A percentile compares a stretch with the other conserved stretches of the same genome.
Evolutionary conservation across 2,329 filamentous ascomycete species (phyloP).

Genomic region (Claviceps monticola): DNA sequence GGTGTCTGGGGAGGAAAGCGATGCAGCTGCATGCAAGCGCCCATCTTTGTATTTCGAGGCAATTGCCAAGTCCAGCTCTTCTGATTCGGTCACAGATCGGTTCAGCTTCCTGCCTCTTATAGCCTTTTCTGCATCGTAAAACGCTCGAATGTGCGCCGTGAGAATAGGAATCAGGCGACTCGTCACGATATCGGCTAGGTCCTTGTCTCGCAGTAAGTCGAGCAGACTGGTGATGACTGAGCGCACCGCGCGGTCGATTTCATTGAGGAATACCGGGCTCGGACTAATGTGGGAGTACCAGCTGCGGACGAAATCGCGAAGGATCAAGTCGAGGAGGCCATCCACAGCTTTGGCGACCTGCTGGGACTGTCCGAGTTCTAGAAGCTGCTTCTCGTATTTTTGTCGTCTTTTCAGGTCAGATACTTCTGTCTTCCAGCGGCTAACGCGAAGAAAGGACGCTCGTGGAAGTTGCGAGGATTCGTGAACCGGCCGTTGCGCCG

Average conservation of each 20-base stretch:
- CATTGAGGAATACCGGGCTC: conserved; percentile 66
- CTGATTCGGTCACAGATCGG: conserved; percentile 83
- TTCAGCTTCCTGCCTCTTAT: conserved; percentile 82
- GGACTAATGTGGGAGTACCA: conserved; percentile 85
- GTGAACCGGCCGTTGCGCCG: conserved; percentile 35
- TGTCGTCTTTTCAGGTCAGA: conserved; percentile 50
- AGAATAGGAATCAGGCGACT: conserved; percentile 76
- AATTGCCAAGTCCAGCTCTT: conserved; percentile 89
- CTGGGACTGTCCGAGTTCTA: conserved; percentile 59
- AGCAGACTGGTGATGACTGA: conserved; percentile 56
- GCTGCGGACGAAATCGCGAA: conserved; percentile 71
- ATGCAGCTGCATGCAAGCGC: conserved; percentile 74
- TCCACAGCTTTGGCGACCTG: conserved; percentile 71
- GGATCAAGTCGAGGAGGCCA: conserved; percentile 58
- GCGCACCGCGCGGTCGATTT: conserved; percentile 72
- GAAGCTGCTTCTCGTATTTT: conserved; percentile 50
- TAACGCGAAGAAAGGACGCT: conserved; percentile 45
- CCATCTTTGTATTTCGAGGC: conserved; percentile 88
- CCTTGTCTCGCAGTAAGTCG: conserved; percentile 59
- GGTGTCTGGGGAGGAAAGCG: conserved; percentile 68
- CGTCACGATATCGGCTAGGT: conserved; percentile 72
- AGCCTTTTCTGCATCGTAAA: conserved; percentile 75
- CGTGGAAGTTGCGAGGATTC: conserved; percentile 28
- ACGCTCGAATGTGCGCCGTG: conserved; percentile 78
- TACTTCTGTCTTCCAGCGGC: conserved; percentile 57